A percentile compares a stretch with the other conserved stretches of the same genome.
Conservation (phyloP, 768 basidiomycete genomes). For the Coprinellus aureogranulatus region DNA sequence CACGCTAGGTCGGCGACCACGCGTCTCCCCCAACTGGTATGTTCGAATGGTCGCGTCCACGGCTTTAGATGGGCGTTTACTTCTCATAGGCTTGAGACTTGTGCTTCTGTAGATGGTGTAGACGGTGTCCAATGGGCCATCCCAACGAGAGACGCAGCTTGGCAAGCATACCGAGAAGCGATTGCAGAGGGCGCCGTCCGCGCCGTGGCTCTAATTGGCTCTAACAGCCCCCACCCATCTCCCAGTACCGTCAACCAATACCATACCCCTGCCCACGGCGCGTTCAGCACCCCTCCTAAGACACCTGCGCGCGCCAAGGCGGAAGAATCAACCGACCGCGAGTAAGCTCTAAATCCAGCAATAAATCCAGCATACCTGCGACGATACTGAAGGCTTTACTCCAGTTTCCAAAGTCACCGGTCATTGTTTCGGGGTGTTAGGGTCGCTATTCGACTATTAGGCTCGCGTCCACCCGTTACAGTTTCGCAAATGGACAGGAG, state of each 20-base stretch:
- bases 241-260: not conserved
- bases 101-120: not conserved
- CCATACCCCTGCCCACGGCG: not conserved
- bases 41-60: slow-evolving; percentile 3
- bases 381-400: slow-evolving; percentile 26
- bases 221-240: not conserved
- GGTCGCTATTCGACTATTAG: too few relatives aligned
- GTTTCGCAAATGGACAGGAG: too few relatives aligned
- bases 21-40: slow-evolving; percentile 34
- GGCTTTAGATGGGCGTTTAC: too few relatives aligned
- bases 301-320: not conserved
- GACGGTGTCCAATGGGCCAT: not conserved
- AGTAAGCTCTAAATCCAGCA: too few relatives aligned
- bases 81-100: slow-evolving; percentile 6
- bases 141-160: not conserved
- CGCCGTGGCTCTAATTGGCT: not conserved
- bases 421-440: slow-evolving; percentile 18
- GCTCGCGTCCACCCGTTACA: too few relatives aligned
- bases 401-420: slow-evolving; percentile 37
- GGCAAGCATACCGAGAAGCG: not conserved
- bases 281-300: not conserved
- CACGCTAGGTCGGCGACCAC: slow-evolving; percentile 25
- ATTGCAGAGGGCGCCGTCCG: not conserved
- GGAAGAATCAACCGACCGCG: not conserved
- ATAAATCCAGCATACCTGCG: not conserved